These are phyloP conservation scores for Emergomyces orientalis DNA, from an alignment of 2,329 filamentous ascomycete species.

Conservation along the genomic window DNA sequence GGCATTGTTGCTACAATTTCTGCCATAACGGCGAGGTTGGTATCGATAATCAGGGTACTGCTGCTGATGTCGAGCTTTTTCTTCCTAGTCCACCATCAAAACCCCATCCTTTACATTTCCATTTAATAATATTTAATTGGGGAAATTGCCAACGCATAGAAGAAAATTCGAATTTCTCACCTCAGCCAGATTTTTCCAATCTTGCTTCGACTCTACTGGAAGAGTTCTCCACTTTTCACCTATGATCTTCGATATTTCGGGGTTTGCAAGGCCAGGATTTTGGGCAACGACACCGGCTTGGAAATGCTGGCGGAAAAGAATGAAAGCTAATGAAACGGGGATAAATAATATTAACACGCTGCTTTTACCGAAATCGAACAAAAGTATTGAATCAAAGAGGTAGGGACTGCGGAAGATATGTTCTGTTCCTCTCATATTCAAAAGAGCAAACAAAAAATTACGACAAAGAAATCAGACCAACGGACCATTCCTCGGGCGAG, in stretches of 20 bases:
- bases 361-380: slow-evolving; percentile 4
- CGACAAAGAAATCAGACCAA: slow-evolving; percentile 19
- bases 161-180: slow-evolving; percentile 34
- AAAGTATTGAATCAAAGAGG: background rate
- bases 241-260: slow-evolving; percentile 95
- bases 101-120: slow-evolving; percentile 4
- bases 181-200: slow-evolving; percentile 84
- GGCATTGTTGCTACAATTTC: slow-evolving; percentile 41
- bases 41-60: slow-evolving; percentile 94
- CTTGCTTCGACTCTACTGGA: slow-evolving; percentile 61
- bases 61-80: slow-evolving; percentile 78
- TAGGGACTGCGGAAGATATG: slow-evolving; percentile 3
- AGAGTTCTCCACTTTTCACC: slow-evolving; percentile 84
- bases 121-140: background rate
- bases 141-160: background rate
- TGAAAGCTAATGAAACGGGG: slow-evolving; percentile 63
- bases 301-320: slow-evolving; percentile 89
- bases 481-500: slow-evolving; percentile 61
- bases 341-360: slow-evolving; percentile 15
- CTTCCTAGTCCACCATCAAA: slow-evolving; percentile 49
- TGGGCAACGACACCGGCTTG: slow-evolving; percentile 71
- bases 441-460: slow-evolving; percentile 13
- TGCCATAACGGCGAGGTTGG: slow-evolving; percentile 63
- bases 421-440: background rate
- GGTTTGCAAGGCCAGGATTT: slow-evolving; percentile 85